Base-by-base conservation (phyloP, 31 red algal genomes). In the Pterothamnion heteromorphum region DNA sequence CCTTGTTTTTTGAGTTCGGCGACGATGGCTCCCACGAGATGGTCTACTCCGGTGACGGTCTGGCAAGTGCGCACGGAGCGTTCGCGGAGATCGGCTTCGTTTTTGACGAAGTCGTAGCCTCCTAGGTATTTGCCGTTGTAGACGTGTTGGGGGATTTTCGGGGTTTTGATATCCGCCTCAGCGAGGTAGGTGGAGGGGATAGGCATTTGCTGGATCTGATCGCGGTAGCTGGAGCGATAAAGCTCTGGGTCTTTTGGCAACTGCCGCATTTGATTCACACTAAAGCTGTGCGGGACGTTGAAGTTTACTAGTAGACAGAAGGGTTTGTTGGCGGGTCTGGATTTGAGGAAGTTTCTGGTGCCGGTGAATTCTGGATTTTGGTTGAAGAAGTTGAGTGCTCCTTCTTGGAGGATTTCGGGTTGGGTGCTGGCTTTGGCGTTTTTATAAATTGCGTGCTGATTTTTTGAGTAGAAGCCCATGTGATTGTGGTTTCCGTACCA, bases 381-480 rank as follows among this genome's bases (percentile, higher is more conserved):
- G 4, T 58, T 32, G 4, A 58, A 31, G 5, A 4, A 31, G 4
- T 57, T 22, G 20, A 57, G 14, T 4, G 36, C 4, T 5, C 22
- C 21, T 21, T 57, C 36, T 18, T 44, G 4, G 14, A 18, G 4
- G 85, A 39, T 5, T n/a, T 43, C 14, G 4, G 51, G 51, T n/a
- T 88, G 36, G 9, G 3, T 58, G 23, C 14, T 4, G 4, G 14
- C 18, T 21, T 88, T 31, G 36, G 85, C 3, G 4, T 31, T 39
- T 64, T 88, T 88, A n/a, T n/a, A n/a, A n/a, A n/a, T n/a, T n/a
- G n/a, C n/a, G 85, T 57, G 33, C 21, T 88, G 85, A 64, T 5
- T 20, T 21, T 58, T 64, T 39, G 58, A 18, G 14, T 22, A 43
- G 27, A 88, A 88, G 4, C 36, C 36, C 14, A 22, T 43, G 4